phyloP scores from a whole-genome alignment of 805 yeast genomes.

The Tetrapisispora pingtungensis region DNA sequence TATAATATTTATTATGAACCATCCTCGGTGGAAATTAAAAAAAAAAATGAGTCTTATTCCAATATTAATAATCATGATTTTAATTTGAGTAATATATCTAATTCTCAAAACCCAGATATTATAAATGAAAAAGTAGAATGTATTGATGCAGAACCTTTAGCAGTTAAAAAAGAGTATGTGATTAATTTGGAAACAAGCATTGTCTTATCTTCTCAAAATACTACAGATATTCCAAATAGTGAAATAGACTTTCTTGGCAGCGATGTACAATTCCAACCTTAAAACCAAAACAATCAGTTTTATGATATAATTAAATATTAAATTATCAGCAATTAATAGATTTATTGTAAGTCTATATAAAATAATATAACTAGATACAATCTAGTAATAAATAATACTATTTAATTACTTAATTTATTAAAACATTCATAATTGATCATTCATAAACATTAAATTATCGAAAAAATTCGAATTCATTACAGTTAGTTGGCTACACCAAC shows the following conservation, averaged over 20 bases:
- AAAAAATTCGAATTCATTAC: background rate
- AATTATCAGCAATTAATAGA: background rate
- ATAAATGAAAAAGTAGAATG: too few species aligned
- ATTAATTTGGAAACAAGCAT: background rate
- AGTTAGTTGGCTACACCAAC: constrained; percentile 39
- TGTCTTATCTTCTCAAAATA: background rate
- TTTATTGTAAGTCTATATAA: background rate
- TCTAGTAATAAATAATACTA: background rate
- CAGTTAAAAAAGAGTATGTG: background rate
- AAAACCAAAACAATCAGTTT: too few species aligned
- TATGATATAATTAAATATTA: too few species aligned
- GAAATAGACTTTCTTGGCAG: constrained; percentile 14
- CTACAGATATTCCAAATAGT: background rate
- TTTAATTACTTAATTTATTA: background rate
- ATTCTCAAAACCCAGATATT: too few species aligned
- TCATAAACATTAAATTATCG: constrained; percentile 3
- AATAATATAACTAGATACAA: background rate
- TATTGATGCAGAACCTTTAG: background rate
- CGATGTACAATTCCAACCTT: constrained; percentile 17
- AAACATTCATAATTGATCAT: constrained; percentile 1
- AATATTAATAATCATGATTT: too few species aligned
- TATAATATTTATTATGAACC: too few species aligned
- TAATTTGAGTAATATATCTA: too few species aligned
- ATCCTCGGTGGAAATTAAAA: too few species aligned
- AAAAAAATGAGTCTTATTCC: too few species aligned